Base-by-base conservation (phyloP, 139 green algal species). In the Coelastrella sp. region DNA sequence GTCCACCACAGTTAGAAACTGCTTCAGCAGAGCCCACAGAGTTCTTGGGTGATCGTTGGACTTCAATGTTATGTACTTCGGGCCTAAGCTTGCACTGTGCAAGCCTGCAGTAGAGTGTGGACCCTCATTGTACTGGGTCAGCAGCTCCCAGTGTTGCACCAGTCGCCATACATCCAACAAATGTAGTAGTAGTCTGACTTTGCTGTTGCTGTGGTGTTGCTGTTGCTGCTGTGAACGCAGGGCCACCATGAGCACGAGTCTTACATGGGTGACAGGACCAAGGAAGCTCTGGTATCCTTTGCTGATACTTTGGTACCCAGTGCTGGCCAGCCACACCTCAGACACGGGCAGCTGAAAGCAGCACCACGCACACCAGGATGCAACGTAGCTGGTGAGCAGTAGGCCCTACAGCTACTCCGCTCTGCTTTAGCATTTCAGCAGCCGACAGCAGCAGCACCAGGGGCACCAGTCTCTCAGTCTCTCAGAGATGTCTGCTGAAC, bases 261-360 rank as follows among this genome's bases (percentile, higher is more conserved):
- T 58, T 94, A 90, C 92, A 96, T 73, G 83, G 96, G 97, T 22
- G 95, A 99, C 92, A 93, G 98, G 74, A 99, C 98, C 13, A 96
- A 96, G 79, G 96, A 98, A 73, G 94, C 96, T 3, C 93, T 99
- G 73, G 73, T 96, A 23, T 61, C 73, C 0, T 98, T 99, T 94
- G 97, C 96, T 2, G 97, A 99, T 81, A 94, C 77, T 17, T 92
- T 99, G 57, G 95, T 97, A 8, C 94, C 94, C 3, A 94, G 92
- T 14, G 96, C 96, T 4, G 96, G 96, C 7, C 86, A 95, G 90
- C 95, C 96, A 1, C 95, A 97, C 87, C 79, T 85, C 22, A 92
- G 93, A 66, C 95, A 95, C 77, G 91, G 82, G 2, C 54, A 92
- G 74, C 92, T 95, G 4, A 77, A 89, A 32, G 89, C 89, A n/a